A percentile compares a stretch with the other conserved stretches of the same genome.
These are phyloP conservation scores for Geranomyces michiganensis DNA, from an alignment of 192 early-diverging fungal species.

Conservation along the genomic window DNA sequence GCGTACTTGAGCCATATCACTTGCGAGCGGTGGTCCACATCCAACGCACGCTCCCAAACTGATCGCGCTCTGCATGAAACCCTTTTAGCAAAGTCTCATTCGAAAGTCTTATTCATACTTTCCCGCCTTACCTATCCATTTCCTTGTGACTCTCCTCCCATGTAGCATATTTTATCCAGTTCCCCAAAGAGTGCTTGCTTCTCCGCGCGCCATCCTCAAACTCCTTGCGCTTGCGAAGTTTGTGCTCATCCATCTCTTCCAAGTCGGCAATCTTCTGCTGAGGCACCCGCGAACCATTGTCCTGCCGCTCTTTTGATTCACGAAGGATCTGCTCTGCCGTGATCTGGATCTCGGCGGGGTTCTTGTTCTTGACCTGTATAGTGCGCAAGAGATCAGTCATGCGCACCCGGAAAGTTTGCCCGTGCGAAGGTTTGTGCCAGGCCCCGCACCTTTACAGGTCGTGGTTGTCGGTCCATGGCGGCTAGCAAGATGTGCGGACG, in stretches of 20 bases:
- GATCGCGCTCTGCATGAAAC: conserved; percentile 49
- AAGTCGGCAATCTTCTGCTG: conserved; percentile 89
- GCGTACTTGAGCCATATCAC: conserved; percentile 90
- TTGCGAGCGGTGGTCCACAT: conserved; percentile 84
- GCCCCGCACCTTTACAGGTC: conserved; percentile 31
- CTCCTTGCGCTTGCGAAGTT: conserved; percentile 85
- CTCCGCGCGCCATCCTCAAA: conserved; percentile 91
- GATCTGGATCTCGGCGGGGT: conserved; percentile 95
- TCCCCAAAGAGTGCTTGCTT: conserved; percentile 82
- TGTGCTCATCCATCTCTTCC: conserved; percentile 92
- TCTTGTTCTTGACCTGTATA: conserved; percentile 93
- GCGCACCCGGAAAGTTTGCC: neutral
- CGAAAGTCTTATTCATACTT: no score
- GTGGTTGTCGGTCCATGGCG: conserved; percentile 31
- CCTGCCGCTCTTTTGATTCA: conserved; percentile 85
- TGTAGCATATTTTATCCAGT: conserved; percentile 93
- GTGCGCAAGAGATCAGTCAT: neutral
- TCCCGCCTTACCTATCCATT: conserved; percentile 62
- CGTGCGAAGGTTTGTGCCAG: neutral
- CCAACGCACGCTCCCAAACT: conserved; percentile 87
- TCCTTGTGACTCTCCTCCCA: conserved; percentile 96
- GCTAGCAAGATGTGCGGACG: neutral
- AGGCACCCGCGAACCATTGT: conserved; percentile 65
- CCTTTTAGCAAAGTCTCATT: no score
- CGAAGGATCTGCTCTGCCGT: conserved; percentile 98